phyloP scores from a whole-genome alignment of 1,139 yeast genomes.

The Kluyveromyces sp. region DNA sequence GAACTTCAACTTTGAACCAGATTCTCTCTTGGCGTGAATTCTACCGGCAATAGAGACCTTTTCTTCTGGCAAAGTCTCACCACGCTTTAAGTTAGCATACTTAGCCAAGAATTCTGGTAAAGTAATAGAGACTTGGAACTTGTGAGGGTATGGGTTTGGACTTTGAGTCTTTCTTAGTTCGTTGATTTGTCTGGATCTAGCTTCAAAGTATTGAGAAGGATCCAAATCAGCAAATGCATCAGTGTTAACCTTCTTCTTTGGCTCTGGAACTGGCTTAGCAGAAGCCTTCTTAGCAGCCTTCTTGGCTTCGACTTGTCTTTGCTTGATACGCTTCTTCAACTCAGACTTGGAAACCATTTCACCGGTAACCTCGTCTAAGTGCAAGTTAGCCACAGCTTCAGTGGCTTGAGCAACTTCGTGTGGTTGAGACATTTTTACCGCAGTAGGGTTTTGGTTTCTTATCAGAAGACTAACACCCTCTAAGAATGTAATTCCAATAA shows the following conservation, averaged over 20 bases:
- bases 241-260: slow-evolving; percentile 36
- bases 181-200: slow-evolving; percentile 83
- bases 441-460: background rate
- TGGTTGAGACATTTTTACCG: slow-evolving; percentile 32
- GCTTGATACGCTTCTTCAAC: slow-evolving; percentile 91
- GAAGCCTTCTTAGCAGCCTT: slow-evolving; percentile 70
- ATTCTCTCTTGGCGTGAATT: slow-evolving; percentile 91
- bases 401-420: slow-evolving; percentile 42
- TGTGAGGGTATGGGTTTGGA: slow-evolving; percentile 95
- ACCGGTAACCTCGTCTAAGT: slow-evolving; percentile 87
- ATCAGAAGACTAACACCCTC: background rate
- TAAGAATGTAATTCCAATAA: background rate
- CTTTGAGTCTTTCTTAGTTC: slow-evolving; percentile 64
- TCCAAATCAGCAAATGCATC: slow-evolving; percentile 80
- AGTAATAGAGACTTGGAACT: slow-evolving; percentile 63
- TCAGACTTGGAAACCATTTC: slow-evolving; percentile 96
- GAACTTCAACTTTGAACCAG: slow-evolving; percentile 87
- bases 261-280: slow-evolving; percentile 35
- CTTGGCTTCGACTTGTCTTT: slow-evolving; percentile 79
- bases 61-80: slow-evolving; percentile 71
- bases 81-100: slow-evolving; percentile 65
- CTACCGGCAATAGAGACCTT: slow-evolving; percentile 83
- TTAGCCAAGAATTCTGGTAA: slow-evolving; percentile 67
- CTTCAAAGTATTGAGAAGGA: slow-evolving; percentile 90
- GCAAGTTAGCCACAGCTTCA: slow-evolving; percentile 77